phyloP scores from a whole-genome alignment of 257 asterid genomes.

The Solanum bulbocastanum region DNA sequence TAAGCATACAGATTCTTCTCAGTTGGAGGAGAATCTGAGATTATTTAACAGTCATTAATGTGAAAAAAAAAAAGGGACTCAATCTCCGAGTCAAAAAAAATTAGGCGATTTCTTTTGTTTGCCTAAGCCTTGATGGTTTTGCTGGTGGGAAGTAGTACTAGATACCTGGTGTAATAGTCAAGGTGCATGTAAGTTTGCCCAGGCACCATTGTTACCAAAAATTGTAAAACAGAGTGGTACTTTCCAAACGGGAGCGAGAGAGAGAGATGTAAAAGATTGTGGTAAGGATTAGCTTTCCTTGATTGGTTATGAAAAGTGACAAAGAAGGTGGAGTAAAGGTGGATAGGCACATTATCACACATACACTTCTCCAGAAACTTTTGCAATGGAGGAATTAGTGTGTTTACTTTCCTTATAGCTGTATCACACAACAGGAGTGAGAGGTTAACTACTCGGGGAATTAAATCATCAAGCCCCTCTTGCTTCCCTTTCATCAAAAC shows the following conservation, averaged over 20 bases:
- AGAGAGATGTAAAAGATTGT: not conserved
- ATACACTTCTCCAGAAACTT: not conserved
- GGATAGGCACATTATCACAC: not conserved
- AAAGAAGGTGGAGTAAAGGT: not conserved
- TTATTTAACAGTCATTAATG: not conserved
- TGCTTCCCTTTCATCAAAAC: not conserved
- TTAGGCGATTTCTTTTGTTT: not conserved
- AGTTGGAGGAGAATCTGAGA: not conserved
- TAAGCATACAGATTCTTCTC: not conserved
- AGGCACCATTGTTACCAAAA: not conserved
- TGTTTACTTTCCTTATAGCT: not conserved
- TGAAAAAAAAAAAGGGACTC: not conserved
- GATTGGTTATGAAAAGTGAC: not conserved
- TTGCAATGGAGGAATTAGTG: not conserved
- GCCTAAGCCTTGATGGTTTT: not conserved
- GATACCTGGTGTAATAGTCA: not conserved
- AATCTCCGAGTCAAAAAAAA: not conserved
- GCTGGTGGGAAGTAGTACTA: not conserved
- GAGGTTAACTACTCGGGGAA: not conserved
- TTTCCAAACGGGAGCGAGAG: not conserved
- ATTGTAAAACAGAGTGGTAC: not conserved
- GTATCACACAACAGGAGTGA: not conserved
- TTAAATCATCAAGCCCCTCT: not conserved
- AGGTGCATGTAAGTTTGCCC: not conserved
- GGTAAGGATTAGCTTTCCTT: not conserved